These are phyloP conservation scores for Ramalina intermedia DNA, from an alignment of 495 filamentous ascomycete species.

Conservation along the genomic window DNA sequence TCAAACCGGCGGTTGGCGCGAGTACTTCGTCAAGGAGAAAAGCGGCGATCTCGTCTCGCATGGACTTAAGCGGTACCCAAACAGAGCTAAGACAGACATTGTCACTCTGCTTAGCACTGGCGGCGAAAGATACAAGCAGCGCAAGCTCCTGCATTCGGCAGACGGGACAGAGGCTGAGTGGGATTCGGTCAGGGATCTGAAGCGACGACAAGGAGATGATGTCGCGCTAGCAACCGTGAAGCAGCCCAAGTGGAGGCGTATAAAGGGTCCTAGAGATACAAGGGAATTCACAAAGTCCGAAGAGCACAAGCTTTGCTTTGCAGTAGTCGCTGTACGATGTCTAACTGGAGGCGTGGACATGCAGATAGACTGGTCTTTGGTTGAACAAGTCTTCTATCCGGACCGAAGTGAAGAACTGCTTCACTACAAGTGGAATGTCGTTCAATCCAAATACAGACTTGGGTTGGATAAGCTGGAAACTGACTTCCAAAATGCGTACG, in stretches of 20 bases:
- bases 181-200: too few species aligned
- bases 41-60: background rate
- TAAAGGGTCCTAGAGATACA: conserved; percentile 1
- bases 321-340: conserved; percentile 59
- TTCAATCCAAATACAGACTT: conserved; percentile 42
- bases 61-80: too few species aligned
- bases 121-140: too few species aligned
- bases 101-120: too few species aligned
- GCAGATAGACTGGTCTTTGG: conserved; percentile 58
- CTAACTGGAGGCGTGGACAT: conserved; percentile 59
- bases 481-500: conserved; percentile 65
- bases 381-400: conserved; percentile 46
- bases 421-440: conserved; percentile 42
- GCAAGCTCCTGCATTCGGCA: too few species aligned
- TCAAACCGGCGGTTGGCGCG: background rate
- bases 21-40: background rate
- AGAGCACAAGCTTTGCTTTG: conserved; percentile 38
- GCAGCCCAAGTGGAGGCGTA: conserved; percentile 4
- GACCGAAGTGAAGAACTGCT: conserved; percentile 41
- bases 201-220: too few species aligned
- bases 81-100: too few species aligned
- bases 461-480: conserved; percentile 53
- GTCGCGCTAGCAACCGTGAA: too few species aligned
- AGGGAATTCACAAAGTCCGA: conserved; percentile 2
- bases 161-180: too few species aligned